These are phyloP conservation scores for Scedosporium dehoogii DNA, from an alignment of 2,329 filamentous ascomycete genomes.

Conservation along the genomic window DNA sequence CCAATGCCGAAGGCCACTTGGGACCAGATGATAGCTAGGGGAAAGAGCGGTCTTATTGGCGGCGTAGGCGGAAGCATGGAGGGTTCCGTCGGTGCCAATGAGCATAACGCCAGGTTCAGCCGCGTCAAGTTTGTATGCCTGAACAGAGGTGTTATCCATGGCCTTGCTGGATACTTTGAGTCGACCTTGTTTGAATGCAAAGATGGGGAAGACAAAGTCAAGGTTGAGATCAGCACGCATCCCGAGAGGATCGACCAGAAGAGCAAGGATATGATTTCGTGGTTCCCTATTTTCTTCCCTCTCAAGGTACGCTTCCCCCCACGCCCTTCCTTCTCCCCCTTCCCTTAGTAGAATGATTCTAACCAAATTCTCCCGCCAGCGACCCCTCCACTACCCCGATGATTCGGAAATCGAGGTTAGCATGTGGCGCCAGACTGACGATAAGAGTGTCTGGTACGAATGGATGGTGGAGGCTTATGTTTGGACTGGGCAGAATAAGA, in stretches of 20 bases:
- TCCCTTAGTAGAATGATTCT: not conserved
- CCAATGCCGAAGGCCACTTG: conserved; percentile 55
- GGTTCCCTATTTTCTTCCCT: conserved; percentile 98
- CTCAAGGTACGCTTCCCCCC: conserved; percentile 57
- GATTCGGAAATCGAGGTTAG: conserved; percentile 78
- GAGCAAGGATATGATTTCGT: conserved; percentile 96
- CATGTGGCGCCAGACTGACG: conserved; percentile 95
- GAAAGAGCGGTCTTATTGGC: conserved; percentile 53
- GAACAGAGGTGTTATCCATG: conserved; percentile 76
- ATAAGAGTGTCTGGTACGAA: conserved; percentile 96
- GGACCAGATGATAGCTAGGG: conserved; percentile 42
- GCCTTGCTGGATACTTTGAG: conserved; percentile 91
- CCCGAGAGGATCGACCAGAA: conserved; percentile 86
- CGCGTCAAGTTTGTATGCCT: conserved; percentile 69
- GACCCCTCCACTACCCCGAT: conserved; percentile 75
- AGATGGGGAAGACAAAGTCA: conserved; percentile 27
- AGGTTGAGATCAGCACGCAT: conserved; percentile 83
- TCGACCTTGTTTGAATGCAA: conserved; percentile 71
- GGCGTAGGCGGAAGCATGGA: conserved; percentile 64
- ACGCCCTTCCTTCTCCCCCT: too few relatives aligned
- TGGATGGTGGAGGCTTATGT: conserved; percentile 86
- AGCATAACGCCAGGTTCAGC: conserved; percentile 80
- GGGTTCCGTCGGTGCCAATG: conserved; percentile 72
- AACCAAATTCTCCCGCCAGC: conserved; percentile 35
- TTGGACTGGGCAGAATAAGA: conserved; percentile 47